Base-by-base conservation (phyloP, 306 rosid species). In the Ziziphus jujuba region DNA sequence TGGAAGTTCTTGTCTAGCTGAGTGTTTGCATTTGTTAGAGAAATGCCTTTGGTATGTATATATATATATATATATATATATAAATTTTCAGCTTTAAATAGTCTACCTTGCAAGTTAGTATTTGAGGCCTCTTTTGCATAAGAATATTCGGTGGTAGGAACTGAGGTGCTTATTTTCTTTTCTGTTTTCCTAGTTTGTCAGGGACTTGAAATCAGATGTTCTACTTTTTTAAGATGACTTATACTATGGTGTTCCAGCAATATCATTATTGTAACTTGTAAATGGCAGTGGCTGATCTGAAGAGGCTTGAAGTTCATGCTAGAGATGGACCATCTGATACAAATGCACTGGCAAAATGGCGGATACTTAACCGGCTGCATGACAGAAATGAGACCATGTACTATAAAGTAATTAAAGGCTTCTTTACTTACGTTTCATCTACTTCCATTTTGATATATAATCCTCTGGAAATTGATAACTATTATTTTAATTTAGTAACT, bases 261-360 rank as follows among this genome's bases (percentile, higher is more conserved):
- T 52, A n/a, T 64, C 40, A 34, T 44, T 56, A 53, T 53, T 53
- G 43, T 16, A 61, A 72, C 59, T 49, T 61, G 35, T 68, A 69
- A 71, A 68, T 71, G 49, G 54, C 79, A 95, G 99, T 95, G 99
- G 82, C 59, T 71, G 99, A 95, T 79, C 61, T 95, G 80, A 95
- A 95, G 87, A 87, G 87, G 71, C 96, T 95, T 72, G 85, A 95
- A 79, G 89, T 80, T 73, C 91, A 90, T 71, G 99, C 96, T 69
- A 90, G 99, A 76, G 99, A 95, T 77, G 99, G 99, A 64, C 99
- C 99, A 55, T 88, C 87, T 56, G 99, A 95, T 76, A 95, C 99
- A 43, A 83, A 95, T 84, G 92, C 99, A 44, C 79, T 95, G 63
- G 97, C 99, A 63, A 95, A 85, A 80, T 95, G 99, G 99, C 96